Conservation (phyloP, 805 yeast species). For the Candida multigemmis region DNA sequence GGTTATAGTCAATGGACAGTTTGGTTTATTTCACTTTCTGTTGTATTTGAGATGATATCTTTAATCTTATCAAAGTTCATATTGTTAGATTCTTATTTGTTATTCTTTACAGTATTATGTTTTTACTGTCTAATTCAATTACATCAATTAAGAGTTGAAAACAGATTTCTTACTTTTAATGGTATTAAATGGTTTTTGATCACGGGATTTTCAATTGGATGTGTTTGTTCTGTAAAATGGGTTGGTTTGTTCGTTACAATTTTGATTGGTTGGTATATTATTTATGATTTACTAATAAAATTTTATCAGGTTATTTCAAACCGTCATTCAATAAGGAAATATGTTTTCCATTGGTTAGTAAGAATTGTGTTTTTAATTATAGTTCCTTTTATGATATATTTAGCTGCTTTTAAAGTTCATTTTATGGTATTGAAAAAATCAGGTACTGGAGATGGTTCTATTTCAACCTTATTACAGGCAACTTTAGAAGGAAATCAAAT, state of each 20-base stretch:
- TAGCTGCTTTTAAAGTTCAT: slow-evolving; percentile 72
- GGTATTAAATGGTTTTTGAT: slow-evolving; percentile 50
- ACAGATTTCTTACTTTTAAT: slow-evolving; percentile 23
- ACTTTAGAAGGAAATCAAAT: slow-evolving; percentile 65
- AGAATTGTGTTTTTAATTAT: slow-evolving; percentile 60
- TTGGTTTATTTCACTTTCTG: slow-evolving; percentile 77
- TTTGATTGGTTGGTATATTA: slow-evolving; percentile 49
- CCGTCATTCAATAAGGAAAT: slow-evolving; percentile 11
- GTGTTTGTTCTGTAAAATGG: slow-evolving; percentile 82
- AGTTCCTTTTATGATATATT: slow-evolving; percentile 62
- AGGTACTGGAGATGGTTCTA: slow-evolving; percentile 91
- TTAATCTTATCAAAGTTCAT: slow-evolving; percentile 84
- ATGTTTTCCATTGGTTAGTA: slow-evolving; percentile 60
- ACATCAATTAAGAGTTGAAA: slow-evolving; percentile 34
- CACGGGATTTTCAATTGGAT: slow-evolving; percentile 66
- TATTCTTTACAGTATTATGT: slow-evolving; percentile 66
- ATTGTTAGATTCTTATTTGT: slow-evolving; percentile 81
- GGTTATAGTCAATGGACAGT: slow-evolving; percentile 64
- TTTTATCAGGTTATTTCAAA: slow-evolving; percentile 22
- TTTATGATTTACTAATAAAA: slow-evolving; percentile 43
- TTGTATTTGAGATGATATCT: slow-evolving; percentile 72
- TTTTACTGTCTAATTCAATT: slow-evolving; percentile 33
- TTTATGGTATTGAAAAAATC: slow-evolving; percentile 65
- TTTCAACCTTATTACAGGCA: slow-evolving; percentile 85
- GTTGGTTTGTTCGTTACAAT: slow-evolving; percentile 67